These are phyloP conservation scores for Umbelopsis sp. DNA, from an alignment of 371 early-diverging fungal genomes.

Conservation along the genomic window DNA sequence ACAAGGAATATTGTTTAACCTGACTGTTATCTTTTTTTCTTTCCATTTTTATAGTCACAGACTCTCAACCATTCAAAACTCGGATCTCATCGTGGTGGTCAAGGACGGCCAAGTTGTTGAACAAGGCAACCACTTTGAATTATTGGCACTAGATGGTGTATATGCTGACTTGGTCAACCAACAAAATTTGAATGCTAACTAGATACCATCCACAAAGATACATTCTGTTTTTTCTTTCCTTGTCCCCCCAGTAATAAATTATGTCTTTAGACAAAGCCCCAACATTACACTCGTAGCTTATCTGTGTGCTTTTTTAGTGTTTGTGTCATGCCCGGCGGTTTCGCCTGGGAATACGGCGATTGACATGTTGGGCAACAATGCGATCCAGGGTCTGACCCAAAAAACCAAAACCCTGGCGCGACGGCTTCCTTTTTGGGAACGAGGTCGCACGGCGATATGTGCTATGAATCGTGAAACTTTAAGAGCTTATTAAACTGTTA, in stretches of 20 bases:
- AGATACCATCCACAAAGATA: background rate
- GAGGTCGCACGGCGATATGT: constrained; percentile 1
- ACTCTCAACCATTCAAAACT: constrained; percentile 56
- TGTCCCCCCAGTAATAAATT: background rate
- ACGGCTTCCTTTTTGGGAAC: background rate
- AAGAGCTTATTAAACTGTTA: background rate
- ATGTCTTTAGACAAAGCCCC: background rate
- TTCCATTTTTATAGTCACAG: background rate
- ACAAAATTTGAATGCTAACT: constrained; percentile 23
- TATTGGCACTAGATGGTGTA: constrained; percentile 23
- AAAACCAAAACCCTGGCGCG: background rate
- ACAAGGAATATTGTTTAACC: background rate
- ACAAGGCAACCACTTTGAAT: constrained; percentile 31
- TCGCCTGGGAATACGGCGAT: background rate
- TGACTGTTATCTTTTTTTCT: background rate
- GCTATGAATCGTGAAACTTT: constrained; percentile 4
- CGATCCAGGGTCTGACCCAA: background rate
- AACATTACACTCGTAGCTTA: background rate
- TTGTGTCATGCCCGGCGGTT: too few relatives aligned
- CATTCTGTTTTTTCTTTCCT: background rate
- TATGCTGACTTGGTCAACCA: constrained; percentile 17
- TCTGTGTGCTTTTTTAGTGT: too few relatives aligned
- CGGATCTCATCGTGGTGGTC: constrained; percentile 50
- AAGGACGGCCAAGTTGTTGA: constrained; percentile 32
- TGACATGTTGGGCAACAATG: background rate